Percentiles rank a stretch among this genome's conserved stretches.
Conservation (phyloP, 352 stramenopile species). For the Aphanomyces euteiches region DNA sequence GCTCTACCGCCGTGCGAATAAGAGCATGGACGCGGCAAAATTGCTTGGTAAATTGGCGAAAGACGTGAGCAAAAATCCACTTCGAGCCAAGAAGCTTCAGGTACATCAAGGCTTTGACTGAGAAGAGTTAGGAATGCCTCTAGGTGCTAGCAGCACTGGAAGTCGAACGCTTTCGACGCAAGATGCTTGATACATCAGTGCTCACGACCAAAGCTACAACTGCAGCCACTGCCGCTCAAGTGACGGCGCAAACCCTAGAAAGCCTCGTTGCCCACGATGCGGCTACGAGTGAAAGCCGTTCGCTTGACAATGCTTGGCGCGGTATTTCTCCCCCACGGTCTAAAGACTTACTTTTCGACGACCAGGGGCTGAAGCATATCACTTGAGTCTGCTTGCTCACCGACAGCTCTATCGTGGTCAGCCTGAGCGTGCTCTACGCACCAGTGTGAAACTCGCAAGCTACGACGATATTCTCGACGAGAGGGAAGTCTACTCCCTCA, state of each 20-base stretch:
- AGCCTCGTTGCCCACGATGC: conserved; percentile 88
- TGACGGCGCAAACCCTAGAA: conserved; percentile 88
- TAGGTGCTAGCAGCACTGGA: conserved; percentile 88
- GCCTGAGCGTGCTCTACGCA: conserved; percentile 78
- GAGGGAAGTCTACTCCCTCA: conserved; percentile 89
- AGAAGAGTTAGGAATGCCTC: neutral
- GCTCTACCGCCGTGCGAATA: conserved; percentile 89
- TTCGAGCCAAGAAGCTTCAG: conserved; percentile 91
- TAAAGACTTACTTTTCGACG: too few relatives aligned
- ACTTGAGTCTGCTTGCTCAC: conserved; percentile 91
- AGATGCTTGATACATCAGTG: conserved; percentile 75
- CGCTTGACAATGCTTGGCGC: conserved; percentile 91
- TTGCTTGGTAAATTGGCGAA: conserved; percentile 85
- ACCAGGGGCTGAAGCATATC: conserved; percentile 82
- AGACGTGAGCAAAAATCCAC: conserved; percentile 73
- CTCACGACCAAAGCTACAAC: conserved; percentile 48
- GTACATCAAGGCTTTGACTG: conserved; percentile 25
- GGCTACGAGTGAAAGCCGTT: conserved; percentile 70
- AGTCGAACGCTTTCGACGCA: conserved; percentile 89
- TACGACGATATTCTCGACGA: conserved; percentile 92
- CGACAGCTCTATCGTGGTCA: conserved; percentile 86
- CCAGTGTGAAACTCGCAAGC: conserved; percentile 76
- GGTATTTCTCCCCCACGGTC: conserved; percentile 33
- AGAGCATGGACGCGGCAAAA: conserved; percentile 89
- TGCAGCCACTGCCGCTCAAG: conserved; percentile 50